Percentiles rank a stretch among this genome's conserved stretches.
These are phyloP conservation scores for Pestalotiopsis fici DNA, from an alignment of 2,329 filamentous ascomycete genomes.

Conservation along the genomic window DNA sequence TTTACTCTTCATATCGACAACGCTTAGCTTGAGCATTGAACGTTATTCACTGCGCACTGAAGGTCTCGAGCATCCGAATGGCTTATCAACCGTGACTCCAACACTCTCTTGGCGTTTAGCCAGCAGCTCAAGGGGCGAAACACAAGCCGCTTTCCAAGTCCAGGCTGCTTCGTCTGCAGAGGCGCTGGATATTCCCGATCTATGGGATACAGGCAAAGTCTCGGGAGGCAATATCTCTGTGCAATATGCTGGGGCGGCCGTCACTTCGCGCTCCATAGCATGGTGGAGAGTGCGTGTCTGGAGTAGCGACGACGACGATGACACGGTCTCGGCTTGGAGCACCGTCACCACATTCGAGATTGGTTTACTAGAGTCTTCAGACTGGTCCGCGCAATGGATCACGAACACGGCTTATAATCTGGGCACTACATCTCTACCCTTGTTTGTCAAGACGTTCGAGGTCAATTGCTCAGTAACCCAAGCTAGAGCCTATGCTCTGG, in stretches of 20 bases:
- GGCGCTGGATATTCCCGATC: neutral
- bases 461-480: neutral
- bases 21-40: neutral
- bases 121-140: neutral
- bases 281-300: neutral
- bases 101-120: neutral
- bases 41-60: neutral
- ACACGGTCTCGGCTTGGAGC: neutral
- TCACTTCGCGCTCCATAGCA: neutral
- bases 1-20: neutral
- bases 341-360: neutral
- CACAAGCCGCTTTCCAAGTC: neutral
- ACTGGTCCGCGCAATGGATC: neutral
- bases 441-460: neutral
- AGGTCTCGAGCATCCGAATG: neutral
- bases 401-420: neutral
- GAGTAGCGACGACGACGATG: neutral
- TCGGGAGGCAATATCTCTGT: neutral
- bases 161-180: neutral
- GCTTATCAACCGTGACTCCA: neutral
- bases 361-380: neutral
- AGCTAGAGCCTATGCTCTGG: neutral
- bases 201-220: neutral
- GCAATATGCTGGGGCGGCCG: neutral
- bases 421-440: neutral